phyloP scores from a whole-genome alignment of 306 rosid genomes.

The Ziziphus jujuba region DNA sequence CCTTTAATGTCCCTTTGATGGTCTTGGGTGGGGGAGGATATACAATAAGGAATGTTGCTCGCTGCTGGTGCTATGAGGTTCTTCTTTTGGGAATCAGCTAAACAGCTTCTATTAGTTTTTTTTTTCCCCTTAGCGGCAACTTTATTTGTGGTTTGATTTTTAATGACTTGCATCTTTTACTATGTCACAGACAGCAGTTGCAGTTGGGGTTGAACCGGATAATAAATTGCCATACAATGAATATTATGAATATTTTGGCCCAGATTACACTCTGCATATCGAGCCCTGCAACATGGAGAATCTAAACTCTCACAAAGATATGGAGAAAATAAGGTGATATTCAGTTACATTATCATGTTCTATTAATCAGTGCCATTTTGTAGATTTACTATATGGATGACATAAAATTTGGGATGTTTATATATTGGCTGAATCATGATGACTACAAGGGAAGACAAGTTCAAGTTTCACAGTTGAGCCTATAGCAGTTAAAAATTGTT shows the following conservation, averaged over 20 bases:
- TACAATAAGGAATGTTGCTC: constrained; percentile 88
- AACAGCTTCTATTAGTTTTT: constrained; percentile 5
- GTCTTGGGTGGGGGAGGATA: constrained; percentile 95
- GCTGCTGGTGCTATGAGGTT: constrained; percentile 98
- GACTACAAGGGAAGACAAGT: background rate
- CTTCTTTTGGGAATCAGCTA: constrained; percentile 12
- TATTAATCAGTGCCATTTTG: background rate
- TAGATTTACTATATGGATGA: background rate
- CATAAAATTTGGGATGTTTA: background rate
- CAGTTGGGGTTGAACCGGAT: constrained; percentile 92
- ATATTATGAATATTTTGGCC: constrained; percentile 91
- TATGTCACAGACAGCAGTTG: constrained; percentile 80
- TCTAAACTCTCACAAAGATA: constrained; percentile 69
- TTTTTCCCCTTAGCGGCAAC: background rate
- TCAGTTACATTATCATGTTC: background rate
- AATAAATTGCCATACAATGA: constrained; percentile 85
- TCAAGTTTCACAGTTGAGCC: background rate
- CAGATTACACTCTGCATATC: constrained; percentile 75
- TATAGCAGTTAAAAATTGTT: no score
- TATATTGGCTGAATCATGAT: background rate
- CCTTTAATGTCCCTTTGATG: constrained; percentile 84
- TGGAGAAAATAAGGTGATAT: constrained; percentile 79
- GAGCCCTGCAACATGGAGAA: constrained; percentile 84
- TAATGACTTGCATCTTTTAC: constrained; percentile 23
- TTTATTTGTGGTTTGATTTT: background rate